phyloP scores from a whole-genome alignment of 306 rosid species.

The Quercus bicolor region DNA sequence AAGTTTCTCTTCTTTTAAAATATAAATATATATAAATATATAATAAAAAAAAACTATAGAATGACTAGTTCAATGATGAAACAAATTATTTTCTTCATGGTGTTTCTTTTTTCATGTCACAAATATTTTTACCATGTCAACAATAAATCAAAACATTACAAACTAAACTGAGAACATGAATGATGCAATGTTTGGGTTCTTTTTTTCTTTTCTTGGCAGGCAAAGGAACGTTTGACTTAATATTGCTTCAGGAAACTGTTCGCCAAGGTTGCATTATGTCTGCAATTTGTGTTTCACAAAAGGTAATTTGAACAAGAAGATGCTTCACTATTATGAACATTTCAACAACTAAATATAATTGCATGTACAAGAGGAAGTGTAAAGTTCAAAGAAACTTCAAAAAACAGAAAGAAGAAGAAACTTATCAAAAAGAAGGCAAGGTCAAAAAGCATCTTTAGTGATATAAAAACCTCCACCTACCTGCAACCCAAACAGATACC shows the following conservation, averaged over 20 bases:
- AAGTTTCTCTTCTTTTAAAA: neutral
- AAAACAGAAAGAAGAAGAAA: neutral
- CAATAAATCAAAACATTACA: neutral
- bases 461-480: slow-evolving; percentile 23
- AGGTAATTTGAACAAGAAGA: neutral
- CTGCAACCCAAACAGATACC: slow-evolving; percentile 89
- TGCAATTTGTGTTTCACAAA: too few relatives aligned
- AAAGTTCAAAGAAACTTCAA: neutral
- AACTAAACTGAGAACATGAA: neutral
- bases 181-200: neutral
- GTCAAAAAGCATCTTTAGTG: neutral
- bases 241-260: neutral
- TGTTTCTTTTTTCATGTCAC: too few relatives aligned
- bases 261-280: neutral
- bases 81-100: too few relatives aligned
- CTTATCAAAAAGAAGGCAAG: neutral
- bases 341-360: neutral
- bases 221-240: neutral
- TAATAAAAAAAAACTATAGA: too few relatives aligned
- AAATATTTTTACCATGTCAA: neutral
- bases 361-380: neutral
- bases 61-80: too few relatives aligned
- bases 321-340: neutral
- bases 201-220: neutral
- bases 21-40: too few relatives aligned